Evolutionary conservation across 441 rosid genomes (phyloP).

Genomic region (Gossypium armourianum): DNA sequence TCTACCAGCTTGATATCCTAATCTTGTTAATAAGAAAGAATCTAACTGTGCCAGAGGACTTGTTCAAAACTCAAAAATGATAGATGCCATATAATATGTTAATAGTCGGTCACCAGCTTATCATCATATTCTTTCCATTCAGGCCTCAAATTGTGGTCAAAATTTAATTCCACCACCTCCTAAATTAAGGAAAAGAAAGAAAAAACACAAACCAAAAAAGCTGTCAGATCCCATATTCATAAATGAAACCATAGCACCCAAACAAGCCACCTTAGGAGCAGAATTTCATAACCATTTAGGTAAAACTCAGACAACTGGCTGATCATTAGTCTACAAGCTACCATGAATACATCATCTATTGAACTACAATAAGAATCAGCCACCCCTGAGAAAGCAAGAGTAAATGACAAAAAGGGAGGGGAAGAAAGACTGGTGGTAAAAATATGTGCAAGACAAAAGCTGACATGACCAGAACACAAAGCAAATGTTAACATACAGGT

Average conservation of each 20-base stretch:
- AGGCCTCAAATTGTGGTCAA: background rate
- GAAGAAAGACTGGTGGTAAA: background rate
- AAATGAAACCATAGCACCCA: background rate
- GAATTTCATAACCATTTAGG: background rate
- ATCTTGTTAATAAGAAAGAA: background rate
- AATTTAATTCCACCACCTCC: background rate
- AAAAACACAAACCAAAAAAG: background rate
- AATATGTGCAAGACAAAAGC: background rate
- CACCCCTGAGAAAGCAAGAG: background rate
- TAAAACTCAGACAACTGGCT: background rate
- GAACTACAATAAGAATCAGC: background rate
- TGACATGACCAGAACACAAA: background rate
- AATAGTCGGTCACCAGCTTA: background rate
- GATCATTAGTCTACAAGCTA: background rate
- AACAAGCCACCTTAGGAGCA: constrained; percentile 9
- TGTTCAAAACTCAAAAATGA: background rate
- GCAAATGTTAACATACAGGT: background rate
- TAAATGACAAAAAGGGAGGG: background rate
- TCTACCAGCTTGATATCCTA: background rate
- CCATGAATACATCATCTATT: background rate
- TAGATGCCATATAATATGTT: background rate
- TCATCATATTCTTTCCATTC: constrained; percentile 3
- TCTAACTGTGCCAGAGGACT: background rate
- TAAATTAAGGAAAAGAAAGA: background rate
- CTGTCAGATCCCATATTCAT: background rate